Percentiles rank a stretch among this genome's conserved stretches.
phyloP scores from a whole-genome alignment of 1,284 basidiomycete genomes.

The Ustilago cynodontis region DNA sequence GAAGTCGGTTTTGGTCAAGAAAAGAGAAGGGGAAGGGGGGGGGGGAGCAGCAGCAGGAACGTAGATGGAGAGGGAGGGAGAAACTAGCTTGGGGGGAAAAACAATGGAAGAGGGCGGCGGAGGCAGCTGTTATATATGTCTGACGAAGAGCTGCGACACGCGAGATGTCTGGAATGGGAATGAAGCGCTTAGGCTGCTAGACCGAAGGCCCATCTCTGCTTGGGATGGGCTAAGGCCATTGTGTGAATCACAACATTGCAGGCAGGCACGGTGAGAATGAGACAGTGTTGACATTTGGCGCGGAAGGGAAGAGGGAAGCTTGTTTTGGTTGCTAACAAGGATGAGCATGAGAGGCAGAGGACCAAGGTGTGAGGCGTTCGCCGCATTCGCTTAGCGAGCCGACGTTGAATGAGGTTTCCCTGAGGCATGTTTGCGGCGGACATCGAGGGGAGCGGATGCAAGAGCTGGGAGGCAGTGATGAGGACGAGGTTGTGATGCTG shows the following conservation, averaged over 20 bases:
- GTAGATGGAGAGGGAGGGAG: slow-evolving; percentile 15
- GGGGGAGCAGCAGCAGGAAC: slow-evolving; percentile 47
- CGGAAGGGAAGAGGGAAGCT: slow-evolving; percentile 1
- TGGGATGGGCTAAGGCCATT: background rate
- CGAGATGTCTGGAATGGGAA: slow-evolving; percentile 19
- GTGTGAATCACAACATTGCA: slow-evolving; percentile 46
- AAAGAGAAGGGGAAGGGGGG: slow-evolving; percentile 21
- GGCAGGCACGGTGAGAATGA: slow-evolving; percentile 17
- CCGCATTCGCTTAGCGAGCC: slow-evolving; percentile 40
- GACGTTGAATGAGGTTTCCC: slow-evolving; percentile 48
- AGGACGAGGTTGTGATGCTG: slow-evolving; percentile 8
- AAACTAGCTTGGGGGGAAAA: slow-evolving; percentile 49
- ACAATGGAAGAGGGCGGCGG: slow-evolving; percentile 3
- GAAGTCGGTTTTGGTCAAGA: slow-evolving; percentile 17
- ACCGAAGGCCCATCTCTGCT: background rate
- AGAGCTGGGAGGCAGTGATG: background rate
- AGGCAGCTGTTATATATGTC: slow-evolving; percentile 34
- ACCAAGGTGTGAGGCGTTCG: slow-evolving; percentile 22
- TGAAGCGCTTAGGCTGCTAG: background rate
- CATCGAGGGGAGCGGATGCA: background rate
- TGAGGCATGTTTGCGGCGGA: slow-evolving; percentile 38
- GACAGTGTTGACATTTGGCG: background rate
- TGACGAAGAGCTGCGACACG: slow-evolving; percentile 6
- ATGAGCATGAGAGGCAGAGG: slow-evolving; percentile 1
- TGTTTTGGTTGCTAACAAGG: slow-evolving; percentile 17